Conservation (phyloP, 176 grass and related monocot species). For the Aegilops tauschii region DNA sequence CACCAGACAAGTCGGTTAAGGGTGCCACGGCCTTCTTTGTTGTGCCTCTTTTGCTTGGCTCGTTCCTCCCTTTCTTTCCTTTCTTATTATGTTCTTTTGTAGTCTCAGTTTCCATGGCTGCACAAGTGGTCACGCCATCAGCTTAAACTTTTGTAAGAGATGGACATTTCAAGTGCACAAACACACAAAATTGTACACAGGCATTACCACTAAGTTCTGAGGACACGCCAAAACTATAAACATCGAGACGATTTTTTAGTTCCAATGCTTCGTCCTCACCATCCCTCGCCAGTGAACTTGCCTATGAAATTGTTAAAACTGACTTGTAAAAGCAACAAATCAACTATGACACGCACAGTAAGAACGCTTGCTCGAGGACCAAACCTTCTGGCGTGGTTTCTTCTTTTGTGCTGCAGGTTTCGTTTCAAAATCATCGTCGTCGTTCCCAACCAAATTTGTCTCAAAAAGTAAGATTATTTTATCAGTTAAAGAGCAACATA, state of each 20-base stretch:
- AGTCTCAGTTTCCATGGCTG: slow-evolving; percentile 39
- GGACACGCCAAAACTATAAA: slow-evolving; percentile 32
- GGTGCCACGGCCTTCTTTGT: slow-evolving; percentile 8
- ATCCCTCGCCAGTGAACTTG: slow-evolving; percentile 24
- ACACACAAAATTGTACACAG: background rate
- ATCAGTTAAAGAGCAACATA: background rate
- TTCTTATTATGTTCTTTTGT: background rate
- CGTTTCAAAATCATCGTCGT: slow-evolving; percentile 34
- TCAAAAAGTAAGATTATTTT: background rate
- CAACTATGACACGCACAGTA: background rate
- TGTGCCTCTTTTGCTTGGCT: slow-evolving; percentile 32
- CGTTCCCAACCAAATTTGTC: slow-evolving; percentile 31
- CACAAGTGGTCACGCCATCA: slow-evolving; percentile 14
- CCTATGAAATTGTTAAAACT: slow-evolving; percentile 17
- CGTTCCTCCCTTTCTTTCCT: slow-evolving; percentile 19
- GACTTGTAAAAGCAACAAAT: background rate
- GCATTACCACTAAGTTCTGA: slow-evolving; percentile 35
- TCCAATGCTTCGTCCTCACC: slow-evolving; percentile 29
- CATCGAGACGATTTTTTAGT: slow-evolving; percentile 48
- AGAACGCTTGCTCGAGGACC: background rate
- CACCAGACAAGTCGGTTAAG: background rate
- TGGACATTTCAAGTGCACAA: background rate
- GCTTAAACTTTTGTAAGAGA: background rate
- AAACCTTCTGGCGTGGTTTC: slow-evolving; percentile 26
- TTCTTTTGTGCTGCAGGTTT: slow-evolving; percentile 21